Evolutionary conservation across 2,329 filamentous ascomycete species (phyloP).

Genomic region (Aspergillus phoenicis): DNA sequence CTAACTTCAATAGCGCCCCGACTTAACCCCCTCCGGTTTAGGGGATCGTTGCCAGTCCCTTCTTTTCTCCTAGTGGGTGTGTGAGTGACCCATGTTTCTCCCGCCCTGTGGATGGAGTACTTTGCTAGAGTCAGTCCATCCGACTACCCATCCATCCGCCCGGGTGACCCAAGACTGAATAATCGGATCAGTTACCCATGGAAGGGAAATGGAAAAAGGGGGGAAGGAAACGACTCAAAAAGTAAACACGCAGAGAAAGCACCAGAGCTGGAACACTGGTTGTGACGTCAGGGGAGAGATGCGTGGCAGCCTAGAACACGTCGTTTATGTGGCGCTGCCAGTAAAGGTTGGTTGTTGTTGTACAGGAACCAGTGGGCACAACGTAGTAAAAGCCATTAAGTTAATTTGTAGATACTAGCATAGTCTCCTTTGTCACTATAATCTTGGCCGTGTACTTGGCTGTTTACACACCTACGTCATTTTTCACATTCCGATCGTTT

Average conservation of each 20-base stretch:
- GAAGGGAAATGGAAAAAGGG: neutral
- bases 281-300: neutral
- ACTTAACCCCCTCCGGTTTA: neutral
- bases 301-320: neutral
- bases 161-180: neutral
- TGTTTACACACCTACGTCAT: neutral
- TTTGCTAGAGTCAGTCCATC: too few species aligned
- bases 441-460: too few species aligned
- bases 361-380: neutral
- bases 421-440: too few species aligned
- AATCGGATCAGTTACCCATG: neutral
- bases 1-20: neutral
- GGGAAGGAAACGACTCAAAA: neutral
- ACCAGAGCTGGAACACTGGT: neutral
- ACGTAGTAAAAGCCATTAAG: too few species aligned
- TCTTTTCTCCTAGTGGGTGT: neutral
- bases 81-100: neutral
- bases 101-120: neutral
- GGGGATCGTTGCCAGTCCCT: neutral
- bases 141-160: neutral
- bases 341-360: neutral
- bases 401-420: neutral
- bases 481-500: neutral
- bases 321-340: neutral
- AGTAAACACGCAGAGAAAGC: neutral